Conservation (phyloP, 495 filamentous ascomycete genomes). For the Penicillium subrubescens region DNA sequence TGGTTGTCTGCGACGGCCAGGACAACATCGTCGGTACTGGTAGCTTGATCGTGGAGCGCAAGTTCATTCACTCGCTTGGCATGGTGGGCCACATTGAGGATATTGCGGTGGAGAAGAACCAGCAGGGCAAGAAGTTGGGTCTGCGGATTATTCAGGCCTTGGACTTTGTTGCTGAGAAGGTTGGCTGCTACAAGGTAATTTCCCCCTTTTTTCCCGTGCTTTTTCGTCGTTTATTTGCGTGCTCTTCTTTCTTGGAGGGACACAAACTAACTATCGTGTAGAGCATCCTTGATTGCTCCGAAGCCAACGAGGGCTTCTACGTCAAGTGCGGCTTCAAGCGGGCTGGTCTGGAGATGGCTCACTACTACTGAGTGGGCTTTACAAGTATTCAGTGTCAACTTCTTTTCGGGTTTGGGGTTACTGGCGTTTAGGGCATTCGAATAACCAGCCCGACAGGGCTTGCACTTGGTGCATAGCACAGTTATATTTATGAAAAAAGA, state of each 20-base stretch:
- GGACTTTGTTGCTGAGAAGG: conserved; percentile 80
- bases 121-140: conserved; percentile 96
- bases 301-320: conserved; percentile 95
- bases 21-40: conserved; percentile 82
- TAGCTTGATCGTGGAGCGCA: conserved; percentile 74
- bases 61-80: conserved; percentile 52
- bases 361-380: conserved; percentile 68
- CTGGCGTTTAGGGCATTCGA: conserved; percentile 8
- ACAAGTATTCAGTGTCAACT: conserved; percentile 7
- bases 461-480: neutral
- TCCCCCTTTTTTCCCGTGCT: neutral
- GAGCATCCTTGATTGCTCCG: conserved; percentile 75
- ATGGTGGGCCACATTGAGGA: conserved; percentile 97
- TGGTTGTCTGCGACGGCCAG: conserved; percentile 76
- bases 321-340: conserved; percentile 96
- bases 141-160: conserved; percentile 91
- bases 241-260: neutral
- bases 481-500: conserved; percentile 5
- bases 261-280: conserved; percentile 25
- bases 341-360: conserved; percentile 95
- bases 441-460: conserved; percentile 12
- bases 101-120: conserved; percentile 89
- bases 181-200: conserved; percentile 86
- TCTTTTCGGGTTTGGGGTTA: conserved; percentile 24
- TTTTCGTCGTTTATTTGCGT: conserved; percentile 33